Base-by-base conservation (phyloP, 306 rosid genomes). In the Hippophae tibetana region DNA sequence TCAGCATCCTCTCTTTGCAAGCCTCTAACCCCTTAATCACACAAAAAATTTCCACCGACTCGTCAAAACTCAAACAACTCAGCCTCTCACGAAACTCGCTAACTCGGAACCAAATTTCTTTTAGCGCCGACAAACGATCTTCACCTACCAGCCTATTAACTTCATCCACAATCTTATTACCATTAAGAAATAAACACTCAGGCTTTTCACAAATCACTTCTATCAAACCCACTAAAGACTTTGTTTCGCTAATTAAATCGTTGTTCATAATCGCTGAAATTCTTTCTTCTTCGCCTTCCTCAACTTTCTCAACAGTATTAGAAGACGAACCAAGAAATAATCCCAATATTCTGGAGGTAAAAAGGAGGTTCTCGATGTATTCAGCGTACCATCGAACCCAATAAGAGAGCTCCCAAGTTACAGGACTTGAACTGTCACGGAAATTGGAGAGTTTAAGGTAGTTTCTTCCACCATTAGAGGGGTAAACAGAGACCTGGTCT, bases 371-470 rank as follows among this genome's bases (percentile, higher is more conserved):
- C 42, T 90, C 96, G 8, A 81, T 47, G 77, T 87, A 84, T 38
- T 74, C 76, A 0, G 86, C 95, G 69, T 85, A 83, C 95, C 95
- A 90, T 7, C 96, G 78, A 10, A 85, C 96, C 92, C 95, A 87
- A 0, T 81, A 77, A 0, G 96, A 87, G 42, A 87, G 89, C 42
- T 85, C 80, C 98, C 96, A 90, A 0, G 84, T 56, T 0, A 69
- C 13, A 8, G 83, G 80, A 47, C 58, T 62, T 7, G 72, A 68
- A 43, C 12, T 61, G 69, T 79, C 90, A 0, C 96, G 83, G 69
- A 90, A 90, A 58, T 82, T 73, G n/a, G 97, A 87, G 64, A 90
- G 95, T 18, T 87, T 87, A 5, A 90, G 97, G 84, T 87, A 85
- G 74, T 90, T 90, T 61, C 97, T 70, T 40, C 97, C 97, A 12